A percentile compares a stretch with the other conserved stretches of the same genome.
Evolutionary conservation across 192 early-diverging fungal species (phyloP).

Genomic region (Funneliformis mosseae): DNA sequence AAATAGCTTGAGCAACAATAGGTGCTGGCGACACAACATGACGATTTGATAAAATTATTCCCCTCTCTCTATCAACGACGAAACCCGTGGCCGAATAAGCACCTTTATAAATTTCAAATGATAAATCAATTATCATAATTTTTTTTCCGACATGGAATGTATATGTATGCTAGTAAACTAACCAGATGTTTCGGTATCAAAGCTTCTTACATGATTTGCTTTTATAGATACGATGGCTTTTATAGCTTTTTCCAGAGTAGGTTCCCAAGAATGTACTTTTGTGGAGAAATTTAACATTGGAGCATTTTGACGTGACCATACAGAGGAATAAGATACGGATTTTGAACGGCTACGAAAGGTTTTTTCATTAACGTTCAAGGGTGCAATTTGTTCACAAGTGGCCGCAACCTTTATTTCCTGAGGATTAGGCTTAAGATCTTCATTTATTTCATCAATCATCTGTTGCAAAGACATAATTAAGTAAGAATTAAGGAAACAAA

Average conservation of each 20-base stretch:
- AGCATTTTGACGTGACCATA: neutral
- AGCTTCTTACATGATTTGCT: slow-evolving; percentile 73
- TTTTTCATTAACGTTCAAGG: neutral
- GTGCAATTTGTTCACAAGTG: slow-evolving; percentile 1
- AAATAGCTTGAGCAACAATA: slow-evolving; percentile 71
- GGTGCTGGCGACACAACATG: slow-evolving; percentile 79
- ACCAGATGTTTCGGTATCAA: slow-evolving; percentile 79
- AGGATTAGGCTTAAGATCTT: slow-evolving; percentile 11
- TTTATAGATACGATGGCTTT: slow-evolving; percentile 79
- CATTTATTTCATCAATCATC: neutral
- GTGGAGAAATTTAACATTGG: too few species aligned
- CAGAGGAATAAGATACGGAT: slow-evolving; percentile 3
- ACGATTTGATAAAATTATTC: slow-evolving; percentile 77
- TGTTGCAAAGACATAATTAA: neutral
- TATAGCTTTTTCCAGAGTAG: slow-evolving; percentile 70
- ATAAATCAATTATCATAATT: neutral
- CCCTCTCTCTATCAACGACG: slow-evolving; percentile 72
- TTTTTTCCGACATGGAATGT: neutral
- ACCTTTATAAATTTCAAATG: slow-evolving; percentile 37
- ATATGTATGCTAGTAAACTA: slow-evolving; percentile 36
- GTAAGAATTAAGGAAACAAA: too few species aligned
- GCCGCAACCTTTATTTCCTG: slow-evolving; percentile 2
- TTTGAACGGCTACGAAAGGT: slow-evolving; percentile 14
- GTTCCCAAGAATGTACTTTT: slow-evolving; percentile 56
- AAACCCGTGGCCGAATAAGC: slow-evolving; percentile 72